Evolutionary conservation across 805 yeast species (phyloP).

Genomic region (Groenewaldozyma tartarivorans): DNA sequence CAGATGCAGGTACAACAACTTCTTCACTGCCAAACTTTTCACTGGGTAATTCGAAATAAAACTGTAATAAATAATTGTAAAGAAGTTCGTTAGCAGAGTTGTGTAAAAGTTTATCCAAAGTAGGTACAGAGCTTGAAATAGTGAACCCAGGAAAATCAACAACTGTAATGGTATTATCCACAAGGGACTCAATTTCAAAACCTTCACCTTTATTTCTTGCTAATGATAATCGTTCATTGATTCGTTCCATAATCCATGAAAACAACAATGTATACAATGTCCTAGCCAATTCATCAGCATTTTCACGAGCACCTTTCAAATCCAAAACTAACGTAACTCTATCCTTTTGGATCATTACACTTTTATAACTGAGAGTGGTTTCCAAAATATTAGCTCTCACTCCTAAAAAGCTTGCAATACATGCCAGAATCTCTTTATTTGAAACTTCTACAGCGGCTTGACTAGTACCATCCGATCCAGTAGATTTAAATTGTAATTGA

Average conservation of each 20-base stretch:
- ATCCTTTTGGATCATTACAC: slow-evolving; percentile 28
- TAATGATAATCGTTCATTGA: slow-evolving; percentile 26
- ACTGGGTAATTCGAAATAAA: slow-evolving; percentile 30
- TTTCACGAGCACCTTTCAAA: slow-evolving; percentile 32
- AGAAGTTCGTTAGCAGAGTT: slow-evolving; percentile 34
- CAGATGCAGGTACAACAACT: slow-evolving; percentile 42
- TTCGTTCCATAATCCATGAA: slow-evolving; percentile 30
- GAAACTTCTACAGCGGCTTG: slow-evolving; percentile 29
- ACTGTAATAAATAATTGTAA: slow-evolving; percentile 29
- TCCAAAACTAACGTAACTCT: slow-evolving; percentile 34
- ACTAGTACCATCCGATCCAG: slow-evolving; percentile 26
- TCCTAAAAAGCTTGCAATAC: slow-evolving; percentile 31
- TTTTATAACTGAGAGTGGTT: slow-evolving; percentile 30
- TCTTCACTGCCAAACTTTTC: slow-evolving; percentile 32
- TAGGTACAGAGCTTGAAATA: slow-evolving; percentile 24
- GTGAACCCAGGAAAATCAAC: slow-evolving; percentile 35
- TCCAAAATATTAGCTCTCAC: slow-evolving; percentile 30
- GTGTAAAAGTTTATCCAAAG: slow-evolving; percentile 31
- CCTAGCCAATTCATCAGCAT: slow-evolving; percentile 34
- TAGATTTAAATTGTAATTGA: slow-evolving; percentile 29
- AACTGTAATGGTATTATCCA: slow-evolving; percentile 28
- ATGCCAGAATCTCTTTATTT: slow-evolving; percentile 26
- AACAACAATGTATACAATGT: slow-evolving; percentile 31
- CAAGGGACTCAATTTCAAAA: slow-evolving; percentile 14
- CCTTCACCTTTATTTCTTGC: slow-evolving; percentile 9